Evolutionary conservation across 2,329 filamentous ascomycete species (phyloP).

Genomic region (Ophiostoma ulmi): DNA sequence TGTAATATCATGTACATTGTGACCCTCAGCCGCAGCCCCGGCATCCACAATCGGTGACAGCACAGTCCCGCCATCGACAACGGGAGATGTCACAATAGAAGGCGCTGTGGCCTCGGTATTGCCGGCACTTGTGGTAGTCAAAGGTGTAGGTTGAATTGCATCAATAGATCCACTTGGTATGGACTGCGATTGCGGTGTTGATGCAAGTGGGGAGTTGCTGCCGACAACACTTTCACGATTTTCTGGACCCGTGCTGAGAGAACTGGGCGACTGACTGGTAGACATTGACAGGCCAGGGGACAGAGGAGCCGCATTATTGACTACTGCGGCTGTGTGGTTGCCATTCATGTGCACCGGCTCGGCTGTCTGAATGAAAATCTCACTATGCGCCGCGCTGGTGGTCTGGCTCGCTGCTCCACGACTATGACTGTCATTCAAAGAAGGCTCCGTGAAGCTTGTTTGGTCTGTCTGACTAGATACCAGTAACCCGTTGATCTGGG

Average conservation of each 20-base stretch:
- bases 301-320: conserved; percentile 7
- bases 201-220: background rate
- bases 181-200: background rate
- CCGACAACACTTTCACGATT: background rate
- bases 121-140: background rate
- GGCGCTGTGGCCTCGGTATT: background rate
- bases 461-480: background rate
- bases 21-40: background rate
- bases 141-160: background rate
- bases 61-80: background rate
- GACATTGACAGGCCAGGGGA: background rate
- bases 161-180: background rate
- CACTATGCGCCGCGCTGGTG: conserved; percentile 15
- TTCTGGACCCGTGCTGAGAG: background rate
- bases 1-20: conserved; percentile 6
- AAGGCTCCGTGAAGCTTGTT: background rate
- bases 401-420: conserved; percentile 5
- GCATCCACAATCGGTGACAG: background rate
- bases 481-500: background rate
- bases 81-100: background rate
- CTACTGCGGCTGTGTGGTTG: background rate
- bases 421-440: background rate
- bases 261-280: background rate
- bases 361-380: conserved; percentile 15
- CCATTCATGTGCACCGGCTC: conserved; percentile 17